Conservation (phyloP, 2,329 filamentous ascomycete genomes). For the Didymella sp. region DNA sequence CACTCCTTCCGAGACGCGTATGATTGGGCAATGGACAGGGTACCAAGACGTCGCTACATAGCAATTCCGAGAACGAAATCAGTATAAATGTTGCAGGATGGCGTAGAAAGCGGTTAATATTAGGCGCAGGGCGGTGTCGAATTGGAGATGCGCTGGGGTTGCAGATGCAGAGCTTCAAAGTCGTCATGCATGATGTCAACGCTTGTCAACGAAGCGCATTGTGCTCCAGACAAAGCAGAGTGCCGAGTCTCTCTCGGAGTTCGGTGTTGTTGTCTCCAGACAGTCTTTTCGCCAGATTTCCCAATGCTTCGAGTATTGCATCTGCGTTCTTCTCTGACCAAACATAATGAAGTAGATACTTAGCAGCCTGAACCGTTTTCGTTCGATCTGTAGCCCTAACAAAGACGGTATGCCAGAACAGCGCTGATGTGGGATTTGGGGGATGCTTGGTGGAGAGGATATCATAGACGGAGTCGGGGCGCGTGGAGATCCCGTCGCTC, state of each 20-base stretch:
- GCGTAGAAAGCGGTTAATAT: background rate
- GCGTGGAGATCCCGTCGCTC: background rate
- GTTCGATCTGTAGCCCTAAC: constrained; percentile 21
- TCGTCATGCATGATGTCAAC: constrained; percentile 10
- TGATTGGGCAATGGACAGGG: constrained; percentile 27
- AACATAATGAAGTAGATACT: constrained; percentile 20
- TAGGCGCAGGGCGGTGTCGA: no score
- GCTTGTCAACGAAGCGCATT: constrained; percentile 2
- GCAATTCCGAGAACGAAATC: background rate
- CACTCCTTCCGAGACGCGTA: constrained; percentile 2
- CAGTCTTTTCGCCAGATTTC: constrained; percentile 24
- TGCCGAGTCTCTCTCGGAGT: constrained; percentile 21
- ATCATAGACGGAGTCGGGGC: constrained; percentile 21
- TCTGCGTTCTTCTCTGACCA: constrained; percentile 23
- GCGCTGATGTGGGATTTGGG: background rate
- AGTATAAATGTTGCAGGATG: background rate
- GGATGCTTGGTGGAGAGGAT: background rate
- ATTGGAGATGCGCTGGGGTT: background rate
- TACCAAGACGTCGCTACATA: constrained; percentile 16
- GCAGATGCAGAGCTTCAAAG: background rate
- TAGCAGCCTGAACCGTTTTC: constrained; percentile 16
- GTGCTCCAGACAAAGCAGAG: constrained; percentile 21
- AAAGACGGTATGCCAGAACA: constrained; percentile 28
- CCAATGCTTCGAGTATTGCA: constrained; percentile 25
- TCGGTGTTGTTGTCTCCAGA: constrained; percentile 14